A percentile compares a stretch with the other conserved stretches of the same genome.
phyloP scores from a whole-genome alignment of 2,329 filamentous ascomycete species.

The Thelonectria blattea region DNA sequence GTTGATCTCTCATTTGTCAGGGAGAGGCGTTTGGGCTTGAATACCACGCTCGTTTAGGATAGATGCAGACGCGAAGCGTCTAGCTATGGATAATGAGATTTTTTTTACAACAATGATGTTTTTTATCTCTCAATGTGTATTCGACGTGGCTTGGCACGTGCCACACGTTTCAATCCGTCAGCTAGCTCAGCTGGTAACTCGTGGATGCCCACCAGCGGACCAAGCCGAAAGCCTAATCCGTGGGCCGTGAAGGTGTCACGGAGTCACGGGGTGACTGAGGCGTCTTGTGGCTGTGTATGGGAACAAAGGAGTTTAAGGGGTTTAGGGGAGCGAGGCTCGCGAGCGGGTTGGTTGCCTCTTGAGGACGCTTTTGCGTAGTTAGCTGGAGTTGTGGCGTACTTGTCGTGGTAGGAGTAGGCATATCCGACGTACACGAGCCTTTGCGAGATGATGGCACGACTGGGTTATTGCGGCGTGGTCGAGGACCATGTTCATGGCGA shows the following conservation, averaged over 20 bases:
- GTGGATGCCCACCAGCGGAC: slow-evolving; percentile 5
- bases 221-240: slow-evolving; percentile 16
- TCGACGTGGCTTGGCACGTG: too few species aligned
- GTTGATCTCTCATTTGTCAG: slow-evolving; percentile 21
- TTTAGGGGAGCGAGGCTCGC: background rate
- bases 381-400: background rate
- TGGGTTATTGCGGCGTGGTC: too few species aligned
- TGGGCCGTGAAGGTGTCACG: background rate
- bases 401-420: too few species aligned
- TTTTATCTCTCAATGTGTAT: too few species aligned
- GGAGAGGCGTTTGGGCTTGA: slow-evolving; percentile 23
- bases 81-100: background rate
- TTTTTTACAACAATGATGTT: too few species aligned
- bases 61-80: background rate
- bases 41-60: slow-evolving; percentile 18
- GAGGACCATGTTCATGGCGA: too few species aligned
- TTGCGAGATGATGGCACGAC: too few species aligned
- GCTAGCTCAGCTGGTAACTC: background rate
- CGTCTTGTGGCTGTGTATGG: background rate
- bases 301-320: background rate
- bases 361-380: too few species aligned
- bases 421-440: too few species aligned
- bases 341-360: background rate
- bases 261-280: background rate
- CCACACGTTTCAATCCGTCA: background rate